Conservation (phyloP, 2,329 filamentous ascomycete species). For the Trichoderma sp. region DNA sequence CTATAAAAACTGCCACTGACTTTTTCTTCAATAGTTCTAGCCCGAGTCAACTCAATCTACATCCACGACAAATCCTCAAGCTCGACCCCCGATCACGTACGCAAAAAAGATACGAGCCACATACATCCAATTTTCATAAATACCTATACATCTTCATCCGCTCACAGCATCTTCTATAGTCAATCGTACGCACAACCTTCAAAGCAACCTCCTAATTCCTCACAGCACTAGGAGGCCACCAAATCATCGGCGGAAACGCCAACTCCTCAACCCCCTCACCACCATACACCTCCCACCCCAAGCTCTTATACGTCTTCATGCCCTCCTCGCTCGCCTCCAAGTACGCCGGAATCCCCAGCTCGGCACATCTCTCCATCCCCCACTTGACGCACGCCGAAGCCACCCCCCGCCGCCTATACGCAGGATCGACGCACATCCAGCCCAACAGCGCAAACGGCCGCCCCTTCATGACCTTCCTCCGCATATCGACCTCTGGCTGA, state of each 20-base stretch:
- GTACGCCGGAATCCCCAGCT: constrained; percentile 24
- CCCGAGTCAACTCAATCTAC: not conserved
- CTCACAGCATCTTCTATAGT: not conserved
- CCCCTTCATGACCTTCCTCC: constrained; percentile 7
- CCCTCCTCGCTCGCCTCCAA: constrained; percentile 26
- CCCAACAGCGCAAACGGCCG: constrained; percentile 18
- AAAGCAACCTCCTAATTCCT: not conserved
- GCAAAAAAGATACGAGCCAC: not conserved
- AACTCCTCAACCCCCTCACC: not conserved
- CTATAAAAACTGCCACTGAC: not conserved
- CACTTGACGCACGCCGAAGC: constrained; percentile 17
- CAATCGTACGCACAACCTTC: not conserved
- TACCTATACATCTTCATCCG: not conserved
- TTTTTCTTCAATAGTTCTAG: not conserved
- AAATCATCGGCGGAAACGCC: constrained; percentile 23
- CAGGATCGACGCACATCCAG: constrained; percentile 22
- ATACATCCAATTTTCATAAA: not conserved
- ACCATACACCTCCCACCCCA: constrained; percentile 20
- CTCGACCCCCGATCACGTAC: not conserved
- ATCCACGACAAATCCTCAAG: not conserved
- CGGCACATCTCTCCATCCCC: constrained; percentile 24
- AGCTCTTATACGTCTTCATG: constrained; percentile 21
- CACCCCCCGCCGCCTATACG: constrained; percentile 9
- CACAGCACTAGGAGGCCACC: constrained; percentile 13
- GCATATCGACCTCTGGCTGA: not conserved